Base-by-base conservation (phyloP, 176 grass and related monocot species). In the Guadua angustifolia region DNA sequence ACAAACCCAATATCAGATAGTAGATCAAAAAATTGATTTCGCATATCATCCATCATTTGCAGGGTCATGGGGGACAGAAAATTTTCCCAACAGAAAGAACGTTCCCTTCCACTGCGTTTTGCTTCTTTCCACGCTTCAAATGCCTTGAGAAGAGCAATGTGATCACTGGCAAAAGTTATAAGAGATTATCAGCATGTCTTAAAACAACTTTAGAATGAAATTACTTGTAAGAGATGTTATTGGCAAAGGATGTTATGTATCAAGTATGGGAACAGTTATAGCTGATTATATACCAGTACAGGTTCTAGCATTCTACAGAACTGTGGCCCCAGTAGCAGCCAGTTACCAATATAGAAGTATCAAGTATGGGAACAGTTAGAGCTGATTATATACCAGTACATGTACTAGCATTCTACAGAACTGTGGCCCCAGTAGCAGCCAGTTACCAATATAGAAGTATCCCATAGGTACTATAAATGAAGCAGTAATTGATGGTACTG, bases 31-130 rank as follows among this genome's bases (percentile, higher is more conserved):
- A 95, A 98, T 73, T 98, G 95, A 77, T 89, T 91, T 59, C 89
- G 86, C 95, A 95, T 95, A 85, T 93, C 92, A 2, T 95, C 95
- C 90, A 98, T 98, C 95, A 98, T 95, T 82, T 95, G 86, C 77
- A 98, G 82, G 64, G 92, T 90, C 70, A 93, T 75, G 40, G 92
- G 85, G 57, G 95, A 95, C 42, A 95, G 85, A 81, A 95, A 98
- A 79, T 93, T 95, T 82, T 98, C 89, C 92, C 92, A 98, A 75
- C 95, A 98, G 70, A 98, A 98, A 89, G 89, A 67, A 53, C 87
- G 91, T 25, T 98, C 95, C 51, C 89, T 91, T 75, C 95, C 93
- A 80, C 74, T 88, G 64, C 38, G 53, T 84, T 82, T 98, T 63
- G 88, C 92, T 75, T 90, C 79, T 83, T 95, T 98, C 95, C 95